These are phyloP conservation scores for Hyphopichia burtonii DNA, from an alignment of 1,139 yeast genomes.

Conservation along the genomic window DNA sequence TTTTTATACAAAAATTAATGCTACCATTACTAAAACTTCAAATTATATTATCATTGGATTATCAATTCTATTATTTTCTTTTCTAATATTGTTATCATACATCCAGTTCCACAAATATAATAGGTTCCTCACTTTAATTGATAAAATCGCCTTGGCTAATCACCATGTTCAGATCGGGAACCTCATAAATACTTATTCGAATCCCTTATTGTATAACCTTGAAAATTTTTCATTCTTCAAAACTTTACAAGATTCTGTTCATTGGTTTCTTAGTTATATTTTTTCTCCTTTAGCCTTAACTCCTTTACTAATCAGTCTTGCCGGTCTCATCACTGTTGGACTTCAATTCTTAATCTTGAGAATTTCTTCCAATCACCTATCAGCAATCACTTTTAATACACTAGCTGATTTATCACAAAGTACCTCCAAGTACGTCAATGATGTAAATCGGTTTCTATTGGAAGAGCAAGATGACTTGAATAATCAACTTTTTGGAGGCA, in stretches of 20 bases:
- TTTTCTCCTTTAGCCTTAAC: conserved; percentile 43
- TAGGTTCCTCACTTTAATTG: not conserved
- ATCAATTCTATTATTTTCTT: not conserved
- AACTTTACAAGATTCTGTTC: conserved; percentile 3
- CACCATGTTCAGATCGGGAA: not conserved
- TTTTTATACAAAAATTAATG: not conserved
- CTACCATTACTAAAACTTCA: not conserved
- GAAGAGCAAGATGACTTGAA: conserved; percentile 49
- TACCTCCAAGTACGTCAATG: conserved; percentile 13
- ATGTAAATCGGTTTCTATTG: conserved; percentile 23
- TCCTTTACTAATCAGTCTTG: conserved; percentile 44
- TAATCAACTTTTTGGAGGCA: conserved; percentile 64
- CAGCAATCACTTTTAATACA: not conserved
- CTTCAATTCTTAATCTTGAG: conserved; percentile 46
- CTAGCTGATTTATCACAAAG: not conserved
- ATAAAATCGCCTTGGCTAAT: not conserved
- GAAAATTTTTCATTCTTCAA: conserved; percentile 6
- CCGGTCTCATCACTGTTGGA: conserved; percentile 48
- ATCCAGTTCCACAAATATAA: not conserved
- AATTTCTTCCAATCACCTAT: conserved; percentile 10
- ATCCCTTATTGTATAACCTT: conserved; percentile 15
- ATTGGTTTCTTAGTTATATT: conserved; percentile 56
- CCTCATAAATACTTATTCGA: conserved; percentile 11
- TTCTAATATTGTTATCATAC: not conserved
- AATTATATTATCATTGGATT: conserved; percentile 1